These are phyloP conservation scores for Nematocida major DNA, from an alignment of 371 early-diverging fungal species.

Conservation along the genomic window DNA sequence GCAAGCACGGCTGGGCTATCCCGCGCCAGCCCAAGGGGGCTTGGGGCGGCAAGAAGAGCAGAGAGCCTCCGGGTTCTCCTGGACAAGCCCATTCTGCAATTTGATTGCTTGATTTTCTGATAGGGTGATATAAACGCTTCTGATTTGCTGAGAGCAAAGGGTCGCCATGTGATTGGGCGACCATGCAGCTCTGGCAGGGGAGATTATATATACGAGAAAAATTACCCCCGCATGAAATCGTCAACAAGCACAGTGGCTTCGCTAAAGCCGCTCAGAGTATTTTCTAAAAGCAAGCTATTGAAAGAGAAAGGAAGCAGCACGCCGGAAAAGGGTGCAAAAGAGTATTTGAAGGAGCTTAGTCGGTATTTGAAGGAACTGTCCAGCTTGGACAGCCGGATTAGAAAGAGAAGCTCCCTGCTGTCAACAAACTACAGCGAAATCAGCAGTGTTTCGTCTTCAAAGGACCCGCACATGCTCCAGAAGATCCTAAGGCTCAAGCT, in stretches of 20 bases:
- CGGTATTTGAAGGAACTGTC: conserved; percentile 13
- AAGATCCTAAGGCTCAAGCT: conserved; percentile 3
- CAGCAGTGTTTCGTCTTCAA: conserved; percentile 9
- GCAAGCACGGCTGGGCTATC: too few relatives aligned
- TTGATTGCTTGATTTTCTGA: too few relatives aligned
- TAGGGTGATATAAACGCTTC: too few relatives aligned
- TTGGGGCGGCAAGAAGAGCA: too few relatives aligned
- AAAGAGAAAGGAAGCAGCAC: background rate
- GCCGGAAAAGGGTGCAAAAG: background rate
- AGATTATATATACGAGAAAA: too few relatives aligned
- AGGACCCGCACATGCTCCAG: conserved; percentile 1
- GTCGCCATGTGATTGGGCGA: too few relatives aligned
- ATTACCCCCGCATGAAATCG: background rate
- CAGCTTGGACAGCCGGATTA: conserved; percentile 1
- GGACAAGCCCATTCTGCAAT: too few relatives aligned
- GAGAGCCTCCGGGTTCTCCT: too few relatives aligned
- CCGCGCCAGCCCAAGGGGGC: too few relatives aligned
- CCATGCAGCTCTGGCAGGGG: too few relatives aligned
- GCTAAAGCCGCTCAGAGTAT: background rate
- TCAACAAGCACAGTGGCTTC: background rate
- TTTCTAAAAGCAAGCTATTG: background rate
- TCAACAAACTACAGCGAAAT: background rate
- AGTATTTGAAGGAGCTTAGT: conserved; percentile 1
- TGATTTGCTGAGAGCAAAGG: too few relatives aligned
- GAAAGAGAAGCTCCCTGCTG: background rate